phyloP scores from a whole-genome alignment of 495 filamentous ascomycete genomes.

The Podospora pseudopauciseta region DNA sequence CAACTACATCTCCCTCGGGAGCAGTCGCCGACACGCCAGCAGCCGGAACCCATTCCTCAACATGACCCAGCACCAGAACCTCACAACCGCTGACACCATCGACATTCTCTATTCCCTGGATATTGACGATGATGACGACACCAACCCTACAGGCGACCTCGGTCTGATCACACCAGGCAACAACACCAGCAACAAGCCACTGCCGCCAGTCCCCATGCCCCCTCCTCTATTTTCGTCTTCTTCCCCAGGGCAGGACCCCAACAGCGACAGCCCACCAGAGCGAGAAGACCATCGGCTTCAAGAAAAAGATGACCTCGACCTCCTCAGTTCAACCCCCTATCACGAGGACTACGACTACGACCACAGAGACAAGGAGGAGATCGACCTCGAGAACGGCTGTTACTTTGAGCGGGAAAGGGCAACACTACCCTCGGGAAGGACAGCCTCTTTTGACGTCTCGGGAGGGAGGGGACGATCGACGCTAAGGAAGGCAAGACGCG shows the following conservation, averaged over 20 bases:
- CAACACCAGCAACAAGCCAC: background rate
- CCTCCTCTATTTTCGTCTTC: background rate
- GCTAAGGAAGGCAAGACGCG: background rate
- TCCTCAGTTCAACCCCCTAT: background rate
- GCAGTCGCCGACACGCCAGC: background rate
- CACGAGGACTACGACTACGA: background rate
- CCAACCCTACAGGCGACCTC: background rate
- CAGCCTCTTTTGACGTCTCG: background rate
- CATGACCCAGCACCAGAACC: background rate
- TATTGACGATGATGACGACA: background rate
- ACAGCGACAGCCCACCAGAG: background rate
- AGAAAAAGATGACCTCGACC: background rate
- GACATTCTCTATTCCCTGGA: background rate
- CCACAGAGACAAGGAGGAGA: background rate
- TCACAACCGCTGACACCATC: background rate
- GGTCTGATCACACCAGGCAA: background rate
- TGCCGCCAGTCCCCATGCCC: background rate
- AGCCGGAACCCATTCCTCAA: background rate
- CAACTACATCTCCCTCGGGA: background rate
- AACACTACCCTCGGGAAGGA: background rate
- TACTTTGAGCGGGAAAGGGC: background rate
- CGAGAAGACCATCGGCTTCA: background rate
- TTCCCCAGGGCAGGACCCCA: background rate
- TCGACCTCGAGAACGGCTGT: background rate
- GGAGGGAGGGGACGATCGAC: background rate